A percentile compares a stretch with the other conserved stretches of the same genome.
phyloP scores from a whole-genome alignment of 2,329 filamentous ascomycete species.

The Xylariaceae sp. region DNA sequence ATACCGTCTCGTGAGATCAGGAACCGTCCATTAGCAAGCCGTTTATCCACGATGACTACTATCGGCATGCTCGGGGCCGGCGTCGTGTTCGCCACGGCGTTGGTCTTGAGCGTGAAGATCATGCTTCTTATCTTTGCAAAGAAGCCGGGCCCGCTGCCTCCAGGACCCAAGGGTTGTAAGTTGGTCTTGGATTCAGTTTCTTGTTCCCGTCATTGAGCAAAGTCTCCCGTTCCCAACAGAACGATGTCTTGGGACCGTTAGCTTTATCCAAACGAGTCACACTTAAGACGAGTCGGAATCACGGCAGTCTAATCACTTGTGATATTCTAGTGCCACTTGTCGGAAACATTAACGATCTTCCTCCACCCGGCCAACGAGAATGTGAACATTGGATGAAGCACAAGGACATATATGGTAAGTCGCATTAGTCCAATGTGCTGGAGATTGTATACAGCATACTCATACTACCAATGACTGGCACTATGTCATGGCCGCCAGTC shows the following conservation, averaged over 20 bases:
- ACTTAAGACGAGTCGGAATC: too few relatives aligned
- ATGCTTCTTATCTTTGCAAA: neutral
- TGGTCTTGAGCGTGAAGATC: neutral
- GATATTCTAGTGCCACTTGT: conserved; percentile 36
- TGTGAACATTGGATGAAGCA: conserved; percentile 41
- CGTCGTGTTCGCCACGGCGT: neutral
- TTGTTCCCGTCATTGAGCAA: too few relatives aligned
- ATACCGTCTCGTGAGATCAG: neutral
- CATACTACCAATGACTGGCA: neutral
- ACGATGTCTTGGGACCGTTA: too few relatives aligned
- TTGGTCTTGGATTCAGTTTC: neutral
- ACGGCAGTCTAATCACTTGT: neutral
- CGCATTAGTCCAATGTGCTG: neutral
- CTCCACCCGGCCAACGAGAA: conserved; percentile 35
- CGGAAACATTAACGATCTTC: conserved; percentile 49
- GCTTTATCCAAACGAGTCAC: too few relatives aligned
- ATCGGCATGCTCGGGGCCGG: neutral
- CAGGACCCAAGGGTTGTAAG: conserved; percentile 42
- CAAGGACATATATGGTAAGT: conserved; percentile 34
- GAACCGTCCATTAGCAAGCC: neutral
- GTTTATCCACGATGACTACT: neutral
- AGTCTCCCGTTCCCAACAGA: too few relatives aligned
- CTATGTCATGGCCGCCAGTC: neutral
- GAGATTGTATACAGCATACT: neutral
- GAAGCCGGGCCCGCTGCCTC: conserved; percentile 36